phyloP scores from a whole-genome alignment of 805 yeast species.

The Saccharomycopsis selenospora region DNA sequence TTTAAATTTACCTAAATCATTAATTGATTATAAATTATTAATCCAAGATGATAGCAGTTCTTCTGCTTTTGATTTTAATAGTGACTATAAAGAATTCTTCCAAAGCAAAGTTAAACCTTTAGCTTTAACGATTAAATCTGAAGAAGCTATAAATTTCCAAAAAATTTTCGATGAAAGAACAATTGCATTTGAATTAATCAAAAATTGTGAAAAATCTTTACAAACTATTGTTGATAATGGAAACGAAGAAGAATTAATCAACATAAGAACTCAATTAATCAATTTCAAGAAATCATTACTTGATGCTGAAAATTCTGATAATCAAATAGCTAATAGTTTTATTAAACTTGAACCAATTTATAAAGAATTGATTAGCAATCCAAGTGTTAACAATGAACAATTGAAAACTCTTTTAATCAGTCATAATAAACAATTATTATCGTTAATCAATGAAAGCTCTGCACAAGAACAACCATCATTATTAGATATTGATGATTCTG shows the following conservation, averaged over 20 bases:
- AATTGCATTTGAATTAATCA: conserved; percentile 32
- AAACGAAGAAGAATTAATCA: conserved; percentile 30
- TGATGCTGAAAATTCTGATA: conserved; percentile 57
- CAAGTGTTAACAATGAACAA: conserved; percentile 23
- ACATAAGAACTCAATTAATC: conserved; percentile 46
- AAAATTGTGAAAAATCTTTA: conserved; percentile 31
- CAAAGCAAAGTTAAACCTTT: conserved; percentile 33
- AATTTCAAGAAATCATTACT: conserved; percentile 51
- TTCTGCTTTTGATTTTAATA: conserved; percentile 31
- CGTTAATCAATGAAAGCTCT: conserved; percentile 19
- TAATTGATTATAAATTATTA: conserved; percentile 42
- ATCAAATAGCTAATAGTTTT: conserved; percentile 36
- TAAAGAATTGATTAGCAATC: conserved; percentile 5
- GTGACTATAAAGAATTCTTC: conserved; percentile 12
- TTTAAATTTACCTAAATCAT: conserved; percentile 51
- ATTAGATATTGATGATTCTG: conserved; percentile 59
- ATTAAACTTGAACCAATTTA: conserved; percentile 22
- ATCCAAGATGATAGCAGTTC: conserved; percentile 23
- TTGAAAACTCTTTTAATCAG: conserved; percentile 9
- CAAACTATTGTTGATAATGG: conserved; percentile 33
- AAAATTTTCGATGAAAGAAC: conserved; percentile 30
- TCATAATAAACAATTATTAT: conserved; percentile 15
- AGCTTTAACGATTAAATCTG: conserved; percentile 29
- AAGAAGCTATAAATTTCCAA: conserved; percentile 25
- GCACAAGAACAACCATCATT: conserved; percentile 38